A percentile compares a stretch with the other conserved stretches of the same genome.
Evolutionary conservation across 192 early-diverging fungal species (phyloP).

Genomic region (Entomortierella beljakovae): DNA sequence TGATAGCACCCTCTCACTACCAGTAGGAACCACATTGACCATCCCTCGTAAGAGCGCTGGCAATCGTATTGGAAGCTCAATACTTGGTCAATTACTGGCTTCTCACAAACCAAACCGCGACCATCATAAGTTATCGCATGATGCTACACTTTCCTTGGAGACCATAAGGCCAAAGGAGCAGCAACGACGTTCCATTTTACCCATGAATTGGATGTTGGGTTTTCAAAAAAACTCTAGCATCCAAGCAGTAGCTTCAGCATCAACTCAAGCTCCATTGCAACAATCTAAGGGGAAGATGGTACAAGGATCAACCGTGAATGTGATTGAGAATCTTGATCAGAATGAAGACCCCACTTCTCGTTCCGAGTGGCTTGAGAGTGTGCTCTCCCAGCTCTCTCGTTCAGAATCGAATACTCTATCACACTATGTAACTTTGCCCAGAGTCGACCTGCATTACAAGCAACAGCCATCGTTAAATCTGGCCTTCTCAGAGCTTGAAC

Average conservation of each 20-base stretch:
- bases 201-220: conserved; percentile 17
- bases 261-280: neutral
- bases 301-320: neutral
- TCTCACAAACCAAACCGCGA: conserved; percentile 34
- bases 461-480: neutral
- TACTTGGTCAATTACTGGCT: conserved; percentile 41
- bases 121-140: conserved; percentile 17
- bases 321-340: conserved; percentile 25
- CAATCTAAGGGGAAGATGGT: neutral
- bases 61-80: conserved; percentile 37
- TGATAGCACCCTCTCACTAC: conserved; percentile 31
- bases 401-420: conserved; percentile 10
- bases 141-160: conserved; percentile 27
- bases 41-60: conserved; percentile 25
- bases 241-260: neutral
- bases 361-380: conserved; percentile 43
- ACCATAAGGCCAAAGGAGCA: conserved; percentile 47
- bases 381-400: conserved; percentile 22
- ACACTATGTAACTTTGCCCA: conserved; percentile 44
- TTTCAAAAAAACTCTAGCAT: conserved; percentile 18
- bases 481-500: conserved; percentile 11
- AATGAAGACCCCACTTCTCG: conserved; percentile 19
- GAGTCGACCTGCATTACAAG: conserved; percentile 6
- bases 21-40: conserved; percentile 8
- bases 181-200: conserved; percentile 41